Evolutionary conservation across 768 basidiomycete genomes (phyloP).

Genomic region (Tephrocybe sp.): DNA sequence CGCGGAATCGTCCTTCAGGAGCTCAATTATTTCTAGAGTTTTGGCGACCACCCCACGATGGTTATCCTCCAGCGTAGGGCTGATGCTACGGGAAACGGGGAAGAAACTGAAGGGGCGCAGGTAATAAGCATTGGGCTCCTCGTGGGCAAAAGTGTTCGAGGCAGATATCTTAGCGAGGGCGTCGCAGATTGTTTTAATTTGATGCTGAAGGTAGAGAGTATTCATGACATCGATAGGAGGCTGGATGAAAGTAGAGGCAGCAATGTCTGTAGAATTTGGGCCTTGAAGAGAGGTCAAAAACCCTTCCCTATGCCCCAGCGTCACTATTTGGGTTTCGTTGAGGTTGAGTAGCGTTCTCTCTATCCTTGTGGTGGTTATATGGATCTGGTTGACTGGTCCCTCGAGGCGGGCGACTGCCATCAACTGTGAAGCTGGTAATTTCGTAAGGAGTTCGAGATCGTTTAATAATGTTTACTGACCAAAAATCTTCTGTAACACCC

Average conservation of each 20-base stretch:
- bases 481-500: conserved; percentile 14
- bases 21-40: conserved; percentile 8
- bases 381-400: conserved; percentile 6
- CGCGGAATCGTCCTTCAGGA: conserved; percentile 8
- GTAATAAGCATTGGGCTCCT: conserved; percentile 7
- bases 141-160: conserved; percentile 5
- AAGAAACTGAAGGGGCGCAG: conserved; percentile 9
- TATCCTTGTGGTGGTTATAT: background rate
- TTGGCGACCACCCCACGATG: conserved; percentile 11
- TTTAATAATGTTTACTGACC: conserved; percentile 3
- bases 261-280: background rate
- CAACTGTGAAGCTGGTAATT: background rate
- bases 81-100: background rate
- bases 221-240: conserved; percentile 6
- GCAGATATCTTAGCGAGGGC: conserved; percentile 9
- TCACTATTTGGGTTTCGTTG: conserved; percentile 8
- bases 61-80: background rate
- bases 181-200: conserved; percentile 10
- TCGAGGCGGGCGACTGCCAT: conserved; percentile 15
- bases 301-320: conserved; percentile 8
- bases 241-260: background rate
- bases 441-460: background rate
- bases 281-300: conserved; percentile 7
- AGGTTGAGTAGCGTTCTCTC: background rate
- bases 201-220: conserved; percentile 13